Conservation (phyloP, 805 yeast species). For the Candida sonorensis region DNA sequence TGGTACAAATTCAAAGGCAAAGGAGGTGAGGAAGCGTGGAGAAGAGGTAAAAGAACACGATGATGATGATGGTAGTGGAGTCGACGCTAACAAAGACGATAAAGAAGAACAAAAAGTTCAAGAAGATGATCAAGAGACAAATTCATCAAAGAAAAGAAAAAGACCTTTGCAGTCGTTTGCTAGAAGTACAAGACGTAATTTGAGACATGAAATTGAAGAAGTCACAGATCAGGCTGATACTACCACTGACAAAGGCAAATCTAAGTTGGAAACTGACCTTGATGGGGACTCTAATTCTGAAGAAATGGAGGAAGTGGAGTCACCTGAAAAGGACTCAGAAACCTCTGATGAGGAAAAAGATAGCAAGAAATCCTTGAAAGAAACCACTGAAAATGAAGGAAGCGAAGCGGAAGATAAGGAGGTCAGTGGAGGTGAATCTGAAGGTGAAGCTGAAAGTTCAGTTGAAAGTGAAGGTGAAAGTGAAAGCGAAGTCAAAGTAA, state of each 20-base stretch:
- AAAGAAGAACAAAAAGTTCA: too few relatives aligned
- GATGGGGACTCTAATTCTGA: too few relatives aligned
- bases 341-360: conserved; percentile 5
- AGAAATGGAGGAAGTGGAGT: too few relatives aligned
- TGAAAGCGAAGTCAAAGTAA: conserved; percentile 1
- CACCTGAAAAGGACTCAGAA: too few relatives aligned
- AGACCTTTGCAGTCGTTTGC: conserved; percentile 6
- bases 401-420: conserved; percentile 1
- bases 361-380: conserved; percentile 2
- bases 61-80: background rate
- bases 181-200: conserved; percentile 13
- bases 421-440: conserved; percentile 1
- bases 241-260: too few relatives aligned
- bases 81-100: background rate
- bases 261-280: too few relatives aligned
- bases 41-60: background rate
- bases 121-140: background rate
- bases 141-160: conserved; percentile 3
- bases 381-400: conserved; percentile 1
- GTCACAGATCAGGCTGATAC: too few relatives aligned
- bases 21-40: too few relatives aligned
- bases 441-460: background rate
- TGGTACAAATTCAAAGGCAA: background rate
- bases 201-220: conserved; percentile 9
- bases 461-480: background rate